Base-by-base conservation (phyloP, 108 stramenopile genomes). In the Fragilaria radians region DNA sequence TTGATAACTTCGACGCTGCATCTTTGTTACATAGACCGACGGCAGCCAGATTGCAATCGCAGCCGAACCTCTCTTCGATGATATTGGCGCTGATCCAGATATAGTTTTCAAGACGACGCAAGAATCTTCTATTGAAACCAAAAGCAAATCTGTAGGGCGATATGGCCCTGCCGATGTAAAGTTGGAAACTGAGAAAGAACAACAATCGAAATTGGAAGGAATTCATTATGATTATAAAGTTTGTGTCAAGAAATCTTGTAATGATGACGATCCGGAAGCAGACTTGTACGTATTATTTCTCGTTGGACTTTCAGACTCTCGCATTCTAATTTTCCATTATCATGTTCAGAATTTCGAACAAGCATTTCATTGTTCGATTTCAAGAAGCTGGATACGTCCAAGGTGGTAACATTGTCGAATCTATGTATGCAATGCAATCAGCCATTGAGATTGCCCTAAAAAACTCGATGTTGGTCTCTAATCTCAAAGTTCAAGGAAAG, bases 301-400 rank as follows among this genome's bases (percentile, higher is more conserved):
- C n/a, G n/a, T n/a, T n/a, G n/a, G n/a, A n/a, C n/a, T n/a, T n/a
- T n/a, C n/a, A n/a, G n/a, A n/a, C n/a, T n/a, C n/a, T n/a, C n/a
- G n/a, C n/a, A n/a, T n/a, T n/a, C n/a, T n/a, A n/a, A n/a, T n/a
- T n/a, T n/a, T n/a, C n/a, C n/a, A n/a, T n/a, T n/a, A n/a, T n/a
- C 11, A 42, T 42, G 11, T 7, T 14, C 7, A 42, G 36, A 42
- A 42, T 42, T 14, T 7, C 7, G 14, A 42, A 42, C 14, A 42
- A 42, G 36, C 36, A 42, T 42, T 42, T 42, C 14, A 42, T 42
- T 42, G 36, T 42, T 42, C 36, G 36, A 42, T 42, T 42, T 14
- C 36, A 42, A 42, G 36, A 42, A 14, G 36, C 14, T 42, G 36
- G 36, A 42, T 42, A 11, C 14, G 36, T 42, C 11, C 36, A 42